Percentiles rank a stretch among this genome's conserved stretches.
Conservation (phyloP, 2,329 filamentous ascomycete genomes). For the Dactylellina cionopaga region DNA sequence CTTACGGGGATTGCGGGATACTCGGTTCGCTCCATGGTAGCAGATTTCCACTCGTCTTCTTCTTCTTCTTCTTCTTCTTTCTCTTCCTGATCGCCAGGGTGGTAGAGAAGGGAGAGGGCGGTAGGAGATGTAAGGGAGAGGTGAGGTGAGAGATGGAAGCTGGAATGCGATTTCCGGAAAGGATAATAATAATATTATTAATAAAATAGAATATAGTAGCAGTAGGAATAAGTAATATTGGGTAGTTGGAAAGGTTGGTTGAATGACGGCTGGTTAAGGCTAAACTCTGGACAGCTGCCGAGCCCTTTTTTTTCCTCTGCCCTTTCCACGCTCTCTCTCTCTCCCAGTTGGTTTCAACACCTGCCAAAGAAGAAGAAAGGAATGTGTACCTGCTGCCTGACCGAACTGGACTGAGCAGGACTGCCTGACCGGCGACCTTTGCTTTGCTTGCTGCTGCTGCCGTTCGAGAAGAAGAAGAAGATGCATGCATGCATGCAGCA, state of each 20-base stretch:
- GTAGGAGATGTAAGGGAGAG: neutral
- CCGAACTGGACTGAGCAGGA: too few relatives aligned
- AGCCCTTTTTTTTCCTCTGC: too few relatives aligned
- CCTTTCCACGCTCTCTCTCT: too few relatives aligned
- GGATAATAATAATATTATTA: slow-evolving; percentile 16
- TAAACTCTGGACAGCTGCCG: slow-evolving; percentile 29
- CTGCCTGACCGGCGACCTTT: too few relatives aligned
- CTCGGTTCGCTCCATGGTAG: slow-evolving; percentile 72
- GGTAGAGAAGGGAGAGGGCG: neutral
- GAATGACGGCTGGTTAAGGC: slow-evolving; percentile 11
- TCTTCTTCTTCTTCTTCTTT: too few relatives aligned
- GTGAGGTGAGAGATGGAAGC: slow-evolving; percentile 21
- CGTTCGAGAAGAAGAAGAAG: too few relatives aligned
- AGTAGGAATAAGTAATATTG: slow-evolving; percentile 6
- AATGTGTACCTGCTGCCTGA: too few relatives aligned
- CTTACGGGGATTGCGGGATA: slow-evolving; percentile 95
- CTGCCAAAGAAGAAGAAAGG: too few relatives aligned
- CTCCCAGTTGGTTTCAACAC: too few relatives aligned
- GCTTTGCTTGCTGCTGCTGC: too few relatives aligned
- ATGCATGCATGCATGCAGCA: slow-evolving; percentile 1
- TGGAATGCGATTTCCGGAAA: slow-evolving; percentile 42
- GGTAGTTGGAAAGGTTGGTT: slow-evolving; percentile 1
- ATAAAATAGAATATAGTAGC: slow-evolving; percentile 23
- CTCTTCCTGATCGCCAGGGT: neutral
- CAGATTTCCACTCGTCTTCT: too few relatives aligned